These are phyloP conservation scores for Mucor indicus DNA, from an alignment of 371 early-diverging fungal genomes.

Conservation along the genomic window DNA sequence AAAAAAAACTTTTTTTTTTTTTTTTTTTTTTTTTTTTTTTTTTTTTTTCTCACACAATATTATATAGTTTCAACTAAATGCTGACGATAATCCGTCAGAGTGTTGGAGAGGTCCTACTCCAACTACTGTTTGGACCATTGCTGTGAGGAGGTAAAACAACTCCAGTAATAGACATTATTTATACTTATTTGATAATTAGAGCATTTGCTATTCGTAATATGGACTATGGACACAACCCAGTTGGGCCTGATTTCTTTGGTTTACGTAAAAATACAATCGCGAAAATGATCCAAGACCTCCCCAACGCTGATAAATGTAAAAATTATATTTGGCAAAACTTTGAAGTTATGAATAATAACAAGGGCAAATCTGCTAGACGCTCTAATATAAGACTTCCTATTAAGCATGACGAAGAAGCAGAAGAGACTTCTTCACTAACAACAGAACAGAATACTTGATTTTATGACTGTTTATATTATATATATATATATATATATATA, in stretches of 20 bases:
- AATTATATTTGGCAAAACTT: constrained; percentile 71
- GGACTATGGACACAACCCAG: constrained; percentile 74
- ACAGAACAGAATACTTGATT: no score
- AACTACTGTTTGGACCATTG: constrained; percentile 42
- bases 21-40: not conserved
- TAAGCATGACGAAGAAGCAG: no score
- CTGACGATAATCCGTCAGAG: constrained; percentile 37
- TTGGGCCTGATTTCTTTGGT: constrained; percentile 90
- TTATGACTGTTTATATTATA: no score
- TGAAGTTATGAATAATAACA: constrained; percentile 36
- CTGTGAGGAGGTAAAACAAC: constrained; percentile 25
- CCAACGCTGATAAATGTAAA: constrained; percentile 68
- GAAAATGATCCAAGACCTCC: constrained; percentile 86
- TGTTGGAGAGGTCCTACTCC: constrained; percentile 38
- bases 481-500: no score
- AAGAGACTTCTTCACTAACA: no score
- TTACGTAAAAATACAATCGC: constrained; percentile 82
- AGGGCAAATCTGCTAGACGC: constrained; percentile 24
- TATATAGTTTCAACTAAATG: constrained; percentile 31
- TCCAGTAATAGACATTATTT: not conserved
- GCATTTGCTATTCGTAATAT: constrained; percentile 68
- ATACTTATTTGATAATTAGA: constrained; percentile 14
- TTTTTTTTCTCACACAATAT: not conserved
- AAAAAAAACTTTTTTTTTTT: not conserved
- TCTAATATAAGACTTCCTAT: not conserved